Conservation (phyloP, 352 stramenopile species). For the Globisporangium barbulae region DNA sequence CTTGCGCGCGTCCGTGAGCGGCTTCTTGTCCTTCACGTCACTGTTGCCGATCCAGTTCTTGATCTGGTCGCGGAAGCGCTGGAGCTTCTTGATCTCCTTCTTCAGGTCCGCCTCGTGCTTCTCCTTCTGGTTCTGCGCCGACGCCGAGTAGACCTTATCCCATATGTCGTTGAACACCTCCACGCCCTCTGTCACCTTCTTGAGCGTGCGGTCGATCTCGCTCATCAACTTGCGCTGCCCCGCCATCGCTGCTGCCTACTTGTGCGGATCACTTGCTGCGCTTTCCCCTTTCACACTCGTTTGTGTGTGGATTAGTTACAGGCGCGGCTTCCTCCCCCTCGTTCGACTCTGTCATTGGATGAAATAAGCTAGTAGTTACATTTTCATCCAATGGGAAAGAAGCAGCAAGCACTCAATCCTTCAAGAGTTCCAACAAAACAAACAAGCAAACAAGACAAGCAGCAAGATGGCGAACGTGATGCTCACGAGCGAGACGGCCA, state of each 20-base stretch:
- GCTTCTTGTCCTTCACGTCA: constrained; percentile 98
- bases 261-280: constrained; percentile 3
- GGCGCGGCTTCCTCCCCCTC: constrained; percentile 7
- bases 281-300: not conserved
- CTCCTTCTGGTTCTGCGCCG: constrained; percentile 98
- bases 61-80: constrained; percentile 98
- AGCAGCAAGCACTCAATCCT: not conserved
- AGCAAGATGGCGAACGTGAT: constrained; percentile 80
- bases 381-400: constrained; percentile 5
- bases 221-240: constrained; percentile 85
- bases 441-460: constrained; percentile 1
- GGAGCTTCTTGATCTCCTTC: constrained; percentile 99
- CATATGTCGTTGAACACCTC: constrained; percentile 99
- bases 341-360: not conserved
- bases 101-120: constrained; percentile 99
- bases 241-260: constrained; percentile 41
- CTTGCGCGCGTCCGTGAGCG: constrained; percentile 80
- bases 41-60: constrained; percentile 98
- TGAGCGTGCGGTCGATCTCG: constrained; percentile 99
- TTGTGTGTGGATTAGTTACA: constrained; percentile 3
- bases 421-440: constrained; percentile 8
- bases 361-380: not conserved
- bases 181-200: constrained; percentile 99
- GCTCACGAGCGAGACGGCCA: constrained; percentile 84
- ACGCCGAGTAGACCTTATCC: constrained; percentile 97